Evolutionary conservation across 331 rosid genomes (phyloP).

Genomic region (Quercus lobata): DNA sequence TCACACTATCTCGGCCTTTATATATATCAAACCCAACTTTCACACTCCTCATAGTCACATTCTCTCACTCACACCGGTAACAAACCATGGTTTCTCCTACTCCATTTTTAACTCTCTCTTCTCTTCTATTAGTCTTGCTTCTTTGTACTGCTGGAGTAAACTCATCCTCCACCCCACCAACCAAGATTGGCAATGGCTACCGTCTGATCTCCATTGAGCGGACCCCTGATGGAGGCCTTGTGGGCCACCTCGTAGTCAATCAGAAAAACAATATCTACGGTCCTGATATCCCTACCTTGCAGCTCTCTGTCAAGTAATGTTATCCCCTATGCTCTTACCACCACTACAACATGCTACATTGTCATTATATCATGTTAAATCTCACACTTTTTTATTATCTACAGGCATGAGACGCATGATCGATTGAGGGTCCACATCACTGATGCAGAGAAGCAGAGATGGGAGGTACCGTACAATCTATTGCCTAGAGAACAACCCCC

Average conservation of each 20-base stretch:
- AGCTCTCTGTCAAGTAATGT: conserved; percentile 67
- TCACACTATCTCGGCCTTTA: neutral
- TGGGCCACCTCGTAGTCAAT: conserved; percentile 62
- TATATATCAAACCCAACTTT: neutral
- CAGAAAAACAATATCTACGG: conserved; percentile 56
- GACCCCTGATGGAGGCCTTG: conserved; percentile 55
- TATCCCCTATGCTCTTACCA: no score
- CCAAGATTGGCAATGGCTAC: conserved; percentile 78
- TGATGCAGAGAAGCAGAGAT: conserved; percentile 70
- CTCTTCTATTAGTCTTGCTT: conserved; percentile 24
- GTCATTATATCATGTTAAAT: neutral
- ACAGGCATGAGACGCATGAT: conserved; percentile 66
- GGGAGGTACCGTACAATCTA: conserved; percentile 92
- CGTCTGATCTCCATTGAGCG: conserved; percentile 60
- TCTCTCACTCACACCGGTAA: conserved; percentile 4
- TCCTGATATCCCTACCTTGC: conserved; percentile 60
- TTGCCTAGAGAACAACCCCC: conserved; percentile 78
- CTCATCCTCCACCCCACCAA: conserved; percentile 18
- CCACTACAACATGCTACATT: neutral
- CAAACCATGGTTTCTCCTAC: conserved; percentile 6
- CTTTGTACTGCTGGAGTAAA: conserved; percentile 22
- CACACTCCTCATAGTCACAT: neutral
- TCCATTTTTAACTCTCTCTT: neutral
- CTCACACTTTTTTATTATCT: neutral
- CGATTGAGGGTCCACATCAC: conserved; percentile 89